Base-by-base conservation (phyloP, 2,329 filamentous ascomycete species). In the Drechslerella dactyloides region DNA sequence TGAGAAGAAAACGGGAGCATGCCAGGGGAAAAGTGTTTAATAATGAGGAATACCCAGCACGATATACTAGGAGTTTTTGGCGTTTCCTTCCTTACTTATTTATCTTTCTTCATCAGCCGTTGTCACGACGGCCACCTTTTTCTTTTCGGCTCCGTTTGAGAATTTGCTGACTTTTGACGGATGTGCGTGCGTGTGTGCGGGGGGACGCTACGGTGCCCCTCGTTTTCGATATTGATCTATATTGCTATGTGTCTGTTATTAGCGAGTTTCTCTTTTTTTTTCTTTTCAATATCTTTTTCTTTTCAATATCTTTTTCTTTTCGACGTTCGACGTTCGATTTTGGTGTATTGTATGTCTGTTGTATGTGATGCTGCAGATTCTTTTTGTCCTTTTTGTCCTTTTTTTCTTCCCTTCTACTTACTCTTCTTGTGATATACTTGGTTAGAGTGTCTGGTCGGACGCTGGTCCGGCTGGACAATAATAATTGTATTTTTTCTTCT, bases 51-150 rank as follows among this genome's bases (percentile, higher is more conserved):
- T 70, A 70, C 66, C 66, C 66, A 59, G 66, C 59, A 70, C 66
- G 66, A 70, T 70, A 70, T 64, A 70, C 66, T 70, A 48, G 66
- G 66, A 64, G 66, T 70, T 60, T 54, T 42, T 42, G 66, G 66
- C 66, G 66, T 78, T 73, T 73, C 70, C 74, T 74, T 76, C 75
- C 70, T n/a, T n/a, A 60, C 74, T 75, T 74, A 68, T 65, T 69
- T 75, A 68, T 61, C 75, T 74, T 53, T 4, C 27, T 33, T n/a
- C n/a, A n/a, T n/a, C n/a, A n/a, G n/a, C n/a, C n/a, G n/a, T n/a
- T n/a, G n/a, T n/a, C n/a, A n/a, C n/a, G n/a, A n/a, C n/a, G n/a
- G n/a, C n/a, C n/a, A n/a, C n/a, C n/a, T n/a, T n/a, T n/a, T n/a
- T n/a, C n/a, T n/a, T n/a, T n/a, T n/a, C n/a, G n/a, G n/a, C n/a